phyloP scores from a whole-genome alignment of 2,329 filamentous ascomycete species.

The Cladosporium sp. region DNA sequence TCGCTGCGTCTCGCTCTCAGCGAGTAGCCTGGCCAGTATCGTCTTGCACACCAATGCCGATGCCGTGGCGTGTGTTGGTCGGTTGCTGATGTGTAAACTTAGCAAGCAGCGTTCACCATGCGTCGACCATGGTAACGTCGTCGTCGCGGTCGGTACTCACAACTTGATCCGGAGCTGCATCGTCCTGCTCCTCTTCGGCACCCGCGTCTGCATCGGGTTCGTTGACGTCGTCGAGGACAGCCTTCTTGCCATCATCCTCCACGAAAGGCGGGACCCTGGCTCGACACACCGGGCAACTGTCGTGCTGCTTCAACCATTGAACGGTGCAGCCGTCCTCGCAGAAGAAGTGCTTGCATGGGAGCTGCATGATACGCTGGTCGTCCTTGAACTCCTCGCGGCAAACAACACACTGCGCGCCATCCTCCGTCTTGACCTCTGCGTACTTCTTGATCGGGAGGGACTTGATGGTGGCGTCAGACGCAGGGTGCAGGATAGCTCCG shows the following conservation, averaged over 20 bases:
- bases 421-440: slow-evolving; percentile 22
- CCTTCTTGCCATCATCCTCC: not conserved
- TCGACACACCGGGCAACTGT: slow-evolving; percentile 32
- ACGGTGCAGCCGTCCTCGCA: slow-evolving; percentile 25
- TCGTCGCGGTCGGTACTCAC: not conserved
- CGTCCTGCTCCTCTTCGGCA: not conserved
- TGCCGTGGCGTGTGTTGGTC: not conserved
- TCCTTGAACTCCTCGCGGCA: slow-evolving; percentile 25
- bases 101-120: not conserved
- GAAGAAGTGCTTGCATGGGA: slow-evolving; percentile 31
- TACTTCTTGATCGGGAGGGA: slow-evolving; percentile 26
- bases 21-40: not conserved
- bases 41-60: not conserved
- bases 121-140: slow-evolving; percentile 2
- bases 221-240: not conserved
- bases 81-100: not conserved
- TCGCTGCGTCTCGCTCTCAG: not conserved
- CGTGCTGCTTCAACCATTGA: slow-evolving; percentile 28
- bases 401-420: slow-evolving; percentile 25
- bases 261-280: slow-evolving; percentile 16
- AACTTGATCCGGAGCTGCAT: not conserved
- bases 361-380: slow-evolving; percentile 24
- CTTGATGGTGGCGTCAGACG: slow-evolving; percentile 27
- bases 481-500: slow-evolving; percentile 23
- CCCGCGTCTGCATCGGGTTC: too few relatives aligned